A percentile compares a stretch with the other conserved stretches of the same genome.
Evolutionary conservation across 176 grass and related monocot species (phyloP).

Genomic region (Oryza punctata): DNA sequence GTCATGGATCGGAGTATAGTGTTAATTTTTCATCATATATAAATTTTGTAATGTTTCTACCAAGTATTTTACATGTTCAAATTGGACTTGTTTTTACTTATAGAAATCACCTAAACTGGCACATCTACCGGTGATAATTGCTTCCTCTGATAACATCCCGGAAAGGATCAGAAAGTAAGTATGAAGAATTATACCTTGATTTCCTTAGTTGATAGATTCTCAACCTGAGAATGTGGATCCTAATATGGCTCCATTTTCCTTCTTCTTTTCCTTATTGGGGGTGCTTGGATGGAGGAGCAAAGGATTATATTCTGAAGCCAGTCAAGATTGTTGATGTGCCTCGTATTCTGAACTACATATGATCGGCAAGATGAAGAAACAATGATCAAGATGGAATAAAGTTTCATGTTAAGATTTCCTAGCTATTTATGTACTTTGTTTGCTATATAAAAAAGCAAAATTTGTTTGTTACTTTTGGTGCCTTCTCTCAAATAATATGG

Average conservation of each 20-base stretch:
- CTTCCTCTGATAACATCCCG: background rate
- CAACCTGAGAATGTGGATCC: background rate
- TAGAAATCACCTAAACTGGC: too few species aligned
- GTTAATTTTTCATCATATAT: background rate
- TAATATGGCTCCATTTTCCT: background rate
- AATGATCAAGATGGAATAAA: background rate
- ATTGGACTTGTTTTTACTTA: background rate
- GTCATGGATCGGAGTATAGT: background rate
- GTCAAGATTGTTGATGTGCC: background rate
- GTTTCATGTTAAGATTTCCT: background rate
- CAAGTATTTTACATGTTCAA: background rate
- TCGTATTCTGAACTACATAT: slow-evolving; percentile 11
- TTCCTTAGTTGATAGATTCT: background rate
- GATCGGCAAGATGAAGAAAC: background rate
- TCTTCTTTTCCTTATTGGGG: background rate
- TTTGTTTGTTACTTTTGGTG: background rate
- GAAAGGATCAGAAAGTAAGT: slow-evolving; percentile 4
- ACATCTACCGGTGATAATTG: background rate
- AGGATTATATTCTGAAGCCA: background rate
- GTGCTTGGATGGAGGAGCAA: slow-evolving; percentile 7
- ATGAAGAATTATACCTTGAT: background rate
- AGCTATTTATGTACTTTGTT: background rate
- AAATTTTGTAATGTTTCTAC: background rate
- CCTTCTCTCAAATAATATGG: background rate
- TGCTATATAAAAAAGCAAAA: background rate